These are phyloP conservation scores for Poterioochromonas sp. DNA, from an alignment of 352 stramenopile species.

Conservation along the genomic window DNA sequence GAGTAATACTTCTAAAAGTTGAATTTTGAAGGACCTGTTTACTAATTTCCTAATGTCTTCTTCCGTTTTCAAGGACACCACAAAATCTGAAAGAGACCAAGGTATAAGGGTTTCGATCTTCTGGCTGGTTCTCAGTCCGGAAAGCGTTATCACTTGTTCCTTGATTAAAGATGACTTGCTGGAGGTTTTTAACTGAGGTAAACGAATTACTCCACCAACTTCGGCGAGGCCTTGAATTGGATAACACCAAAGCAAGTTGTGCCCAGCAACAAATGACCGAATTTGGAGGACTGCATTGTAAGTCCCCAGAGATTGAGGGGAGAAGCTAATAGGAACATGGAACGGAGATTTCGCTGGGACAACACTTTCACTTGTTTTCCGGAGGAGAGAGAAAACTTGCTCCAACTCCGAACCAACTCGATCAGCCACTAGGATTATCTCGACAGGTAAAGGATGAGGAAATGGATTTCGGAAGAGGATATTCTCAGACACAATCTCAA, in stretches of 20 bases:
- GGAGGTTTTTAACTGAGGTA: slow-evolving; percentile 5
- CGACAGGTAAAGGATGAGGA: slow-evolving; percentile 59
- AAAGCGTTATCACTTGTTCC: slow-evolving; percentile 36
- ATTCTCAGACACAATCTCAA: slow-evolving; percentile 64
- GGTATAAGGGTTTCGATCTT: slow-evolving; percentile 40
- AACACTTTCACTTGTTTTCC: slow-evolving; percentile 62
- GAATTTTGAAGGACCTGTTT: slow-evolving; percentile 33
- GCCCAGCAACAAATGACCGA: slow-evolving; percentile 32
- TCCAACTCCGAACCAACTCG: slow-evolving; percentile 37
- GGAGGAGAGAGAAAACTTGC: slow-evolving; percentile 47
- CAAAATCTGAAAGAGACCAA: slow-evolving; percentile 39
- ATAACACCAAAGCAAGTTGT: slow-evolving; percentile 51
- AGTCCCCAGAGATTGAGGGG: slow-evolving; percentile 53
- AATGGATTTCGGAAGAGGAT: slow-evolving; percentile 87
- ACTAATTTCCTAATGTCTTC: slow-evolving; percentile 36
- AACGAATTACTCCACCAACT: slow-evolving; percentile 37
- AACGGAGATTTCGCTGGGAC: slow-evolving; percentile 66
- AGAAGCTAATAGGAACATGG: slow-evolving; percentile 79
- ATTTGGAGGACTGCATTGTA: slow-evolving; percentile 45
- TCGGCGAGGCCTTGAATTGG: slow-evolving; percentile 49
- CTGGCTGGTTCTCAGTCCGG: slow-evolving; percentile 33
- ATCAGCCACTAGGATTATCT: slow-evolving; percentile 54
- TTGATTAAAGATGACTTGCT: slow-evolving; percentile 33
- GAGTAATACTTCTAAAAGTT: slow-evolving; percentile 37
- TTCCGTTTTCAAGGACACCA: slow-evolving; percentile 37